Evolutionary conservation across 768 basidiomycete species (phyloP).

Genomic region (Collybia sordida): DNA sequence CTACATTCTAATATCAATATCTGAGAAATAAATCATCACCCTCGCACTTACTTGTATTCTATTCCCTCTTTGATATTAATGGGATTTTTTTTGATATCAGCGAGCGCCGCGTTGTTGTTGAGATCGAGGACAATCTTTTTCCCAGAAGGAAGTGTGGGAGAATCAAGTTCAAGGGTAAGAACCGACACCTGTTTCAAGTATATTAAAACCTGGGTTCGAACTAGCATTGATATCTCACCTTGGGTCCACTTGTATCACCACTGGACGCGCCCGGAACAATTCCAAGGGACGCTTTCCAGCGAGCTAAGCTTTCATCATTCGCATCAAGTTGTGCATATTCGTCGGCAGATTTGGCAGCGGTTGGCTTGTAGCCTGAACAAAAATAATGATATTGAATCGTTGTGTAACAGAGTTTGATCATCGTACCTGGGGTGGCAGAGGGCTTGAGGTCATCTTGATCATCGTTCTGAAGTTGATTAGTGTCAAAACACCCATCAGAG

Average conservation of each 20-base stretch:
- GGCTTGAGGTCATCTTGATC: conserved; percentile 75
- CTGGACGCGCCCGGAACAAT: conserved; percentile 54
- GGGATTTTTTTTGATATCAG: conserved; percentile 74
- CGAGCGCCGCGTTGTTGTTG: conserved; percentile 40
- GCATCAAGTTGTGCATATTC: conserved; percentile 87
- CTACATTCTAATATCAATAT: conserved; percentile 32
- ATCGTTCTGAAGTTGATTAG: conserved; percentile 38
- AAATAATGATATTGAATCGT: conserved; percentile 8
- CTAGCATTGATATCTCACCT: conserved; percentile 41
- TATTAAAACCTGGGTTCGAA: too few species aligned
- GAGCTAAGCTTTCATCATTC: conserved; percentile 87
- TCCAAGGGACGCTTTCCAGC: conserved; percentile 96
- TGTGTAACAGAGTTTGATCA: not conserved
- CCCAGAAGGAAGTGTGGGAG: conserved; percentile 63
- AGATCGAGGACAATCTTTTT: conserved; percentile 72
- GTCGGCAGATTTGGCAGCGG: conserved; percentile 67
- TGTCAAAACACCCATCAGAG: not conserved
- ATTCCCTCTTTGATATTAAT: conserved; percentile 80
- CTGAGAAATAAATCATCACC: not conserved
- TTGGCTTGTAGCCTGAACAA: conserved; percentile 69
- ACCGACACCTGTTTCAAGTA: conserved; percentile 59
- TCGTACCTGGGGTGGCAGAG: conserved; percentile 60
- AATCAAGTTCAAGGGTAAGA: conserved; percentile 74
- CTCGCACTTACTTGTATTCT: conserved; percentile 76
- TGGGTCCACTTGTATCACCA: conserved; percentile 52